Evolutionary conservation across 352 stramenopile genomes (phyloP).

Genomic region (Pythium angustatum): DNA sequence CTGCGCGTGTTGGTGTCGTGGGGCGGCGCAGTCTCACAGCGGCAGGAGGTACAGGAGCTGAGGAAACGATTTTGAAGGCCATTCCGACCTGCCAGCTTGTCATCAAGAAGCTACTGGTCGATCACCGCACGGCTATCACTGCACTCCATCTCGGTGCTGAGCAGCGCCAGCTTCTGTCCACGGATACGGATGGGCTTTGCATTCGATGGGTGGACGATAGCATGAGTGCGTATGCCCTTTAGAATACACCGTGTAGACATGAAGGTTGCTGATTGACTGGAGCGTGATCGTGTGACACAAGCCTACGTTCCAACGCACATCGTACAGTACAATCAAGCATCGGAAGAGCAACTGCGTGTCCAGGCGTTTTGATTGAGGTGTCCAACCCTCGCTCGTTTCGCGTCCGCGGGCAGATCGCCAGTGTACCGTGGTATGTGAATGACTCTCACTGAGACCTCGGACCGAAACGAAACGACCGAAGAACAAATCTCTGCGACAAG

Average conservation of each 20-base stretch:
- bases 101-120: conserved; percentile 74
- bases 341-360: conserved; percentile 18
- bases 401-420: not conserved
- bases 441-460: no score
- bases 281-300: not conserved
- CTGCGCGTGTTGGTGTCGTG: conserved; percentile 19
- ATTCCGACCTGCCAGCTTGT: conserved; percentile 69
- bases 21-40: not conserved
- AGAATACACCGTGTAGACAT: conserved; percentile 17
- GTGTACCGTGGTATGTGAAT: no score
- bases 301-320: no score
- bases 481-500: conserved; percentile 10
- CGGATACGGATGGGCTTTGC: conserved; percentile 63
- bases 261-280: no score
- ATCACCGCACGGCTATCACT: conserved; percentile 64
- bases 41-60: not conserved
- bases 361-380: conserved; percentile 22
- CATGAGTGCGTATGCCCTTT: conserved; percentile 59
- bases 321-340: no score
- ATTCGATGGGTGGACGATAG: conserved; percentile 86
- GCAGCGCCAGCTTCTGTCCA: conserved; percentile 70
- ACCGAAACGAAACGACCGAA: not conserved
- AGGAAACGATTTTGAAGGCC: conserved; percentile 34
- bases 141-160: conserved; percentile 54
- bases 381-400: conserved; percentile 13